Evolutionary conservation across 441 rosid species (phyloP), one percentile per base, ranked within the genome.

Genomic region (Corymbia citriodora): DNA sequence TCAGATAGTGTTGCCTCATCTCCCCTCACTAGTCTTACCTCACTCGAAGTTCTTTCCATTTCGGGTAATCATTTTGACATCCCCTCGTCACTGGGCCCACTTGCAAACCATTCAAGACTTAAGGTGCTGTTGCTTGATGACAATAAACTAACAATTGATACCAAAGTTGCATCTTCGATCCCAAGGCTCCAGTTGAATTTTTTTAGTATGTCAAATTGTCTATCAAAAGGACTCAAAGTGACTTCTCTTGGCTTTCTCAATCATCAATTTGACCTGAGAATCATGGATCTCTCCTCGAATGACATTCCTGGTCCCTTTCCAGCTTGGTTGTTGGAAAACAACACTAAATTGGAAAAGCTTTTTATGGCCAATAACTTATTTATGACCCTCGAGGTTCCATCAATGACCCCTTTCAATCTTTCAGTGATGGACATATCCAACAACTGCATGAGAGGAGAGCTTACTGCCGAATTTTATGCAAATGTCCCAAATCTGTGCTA

Each of bases 311-410:
- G 88, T n/a, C 55, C 48, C 5, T 90, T 93, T 93, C 94, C 93
- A 21, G 3, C 61, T 52, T 91, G 94, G 94, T 92, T 93, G 88
- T 29, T 92, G 55, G 87, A 91, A 10, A 93, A 92, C 90, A 94
- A 91, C 81, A 92, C 91, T 2, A 19, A 79, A 1, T 52, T 94
- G 17, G 0, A 13, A 0, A 0, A 0, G 4, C 90, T 93, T 79
- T 1, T 2, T 33, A 49, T 92, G 6, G 5, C 4, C 36, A 90
- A 92, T 53, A 90, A 74, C 53, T 50, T 50, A 50, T 10, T 50
- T 10, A 50, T 4, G 14, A 50, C 53, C 3, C 53, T 50, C 11
- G 14, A 50, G 53, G 1, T 11, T 50, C 53, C 53, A 50, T 50
- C 14, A 9, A 10, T 8, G 10, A 55, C 59, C 10, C 59, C 0